phyloP scores from a whole-genome alignment of 306 rosid genomes.

The Vachellia pachyceras region DNA sequence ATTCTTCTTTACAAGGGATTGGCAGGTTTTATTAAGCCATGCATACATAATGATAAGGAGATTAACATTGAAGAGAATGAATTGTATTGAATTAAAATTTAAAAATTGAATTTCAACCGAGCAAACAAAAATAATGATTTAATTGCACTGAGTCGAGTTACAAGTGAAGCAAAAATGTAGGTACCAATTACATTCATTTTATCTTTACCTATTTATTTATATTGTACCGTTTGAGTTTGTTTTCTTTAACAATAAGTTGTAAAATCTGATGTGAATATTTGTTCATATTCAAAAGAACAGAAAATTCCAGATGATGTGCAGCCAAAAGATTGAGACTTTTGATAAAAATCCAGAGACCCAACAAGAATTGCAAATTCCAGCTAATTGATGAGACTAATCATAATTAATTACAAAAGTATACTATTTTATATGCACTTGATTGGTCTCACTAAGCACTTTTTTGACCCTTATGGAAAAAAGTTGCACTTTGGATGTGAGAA shows the following conservation, averaged over 20 bases:
- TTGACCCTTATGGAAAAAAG: not conserved
- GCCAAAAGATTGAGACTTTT: not conserved
- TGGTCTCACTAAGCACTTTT: not conserved
- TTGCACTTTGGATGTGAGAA: not conserved
- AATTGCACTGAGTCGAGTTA: too few species aligned
- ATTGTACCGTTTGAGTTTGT: not conserved
- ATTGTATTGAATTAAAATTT: too few species aligned
- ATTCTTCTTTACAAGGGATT: too few species aligned
- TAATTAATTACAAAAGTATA: not conserved
- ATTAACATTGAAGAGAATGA: too few species aligned
- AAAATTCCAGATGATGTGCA: not conserved
- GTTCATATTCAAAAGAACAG: not conserved
- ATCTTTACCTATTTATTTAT: too few species aligned
- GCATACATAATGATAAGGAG: too few species aligned
- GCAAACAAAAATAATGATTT: too few species aligned
- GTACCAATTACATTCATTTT: too few species aligned
- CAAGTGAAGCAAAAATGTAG: too few species aligned
- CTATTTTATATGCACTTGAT: not conserved
- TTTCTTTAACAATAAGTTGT: too few species aligned
- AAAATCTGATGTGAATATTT: not conserved
- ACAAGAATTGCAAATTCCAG: not conserved
- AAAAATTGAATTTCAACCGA: too few species aligned
- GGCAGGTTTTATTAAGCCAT: too few species aligned
- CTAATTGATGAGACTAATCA: not conserved
- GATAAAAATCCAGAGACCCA: not conserved